phyloP scores from a whole-genome alignment of 2,329 filamentous ascomycete genomes.

The Grosmannia clavigera region DNA sequence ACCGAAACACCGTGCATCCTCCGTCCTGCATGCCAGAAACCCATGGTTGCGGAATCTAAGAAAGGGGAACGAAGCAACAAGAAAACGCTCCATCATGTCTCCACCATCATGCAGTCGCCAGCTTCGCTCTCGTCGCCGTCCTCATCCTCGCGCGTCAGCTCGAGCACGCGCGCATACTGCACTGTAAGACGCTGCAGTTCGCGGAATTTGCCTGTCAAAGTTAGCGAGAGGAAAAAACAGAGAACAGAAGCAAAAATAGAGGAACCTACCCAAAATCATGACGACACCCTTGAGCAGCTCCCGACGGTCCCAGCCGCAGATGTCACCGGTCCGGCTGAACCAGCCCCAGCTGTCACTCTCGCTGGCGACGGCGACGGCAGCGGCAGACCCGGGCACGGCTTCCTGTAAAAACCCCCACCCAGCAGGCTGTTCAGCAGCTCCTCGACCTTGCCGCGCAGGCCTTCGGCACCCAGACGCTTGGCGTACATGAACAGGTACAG shows the following conservation, averaged over 20 bases:
- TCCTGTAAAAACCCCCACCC: slow-evolving; percentile 57
- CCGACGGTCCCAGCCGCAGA: slow-evolving; percentile 85
- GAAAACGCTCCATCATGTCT: slow-evolving; percentile 2
- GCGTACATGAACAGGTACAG: slow-evolving; percentile 97
- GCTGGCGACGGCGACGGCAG: background rate
- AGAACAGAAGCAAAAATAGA: background rate
- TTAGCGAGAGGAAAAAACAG: slow-evolving; percentile 17
- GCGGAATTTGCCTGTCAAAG: slow-evolving; percentile 68
- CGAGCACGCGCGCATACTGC: slow-evolving; percentile 78
- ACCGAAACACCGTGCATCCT: background rate
- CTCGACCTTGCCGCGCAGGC: slow-evolving; percentile 76
- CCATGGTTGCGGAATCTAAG: background rate
- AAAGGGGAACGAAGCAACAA: background rate
- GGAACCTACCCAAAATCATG: slow-evolving; percentile 69
- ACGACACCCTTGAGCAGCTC: slow-evolving; percentile 85
- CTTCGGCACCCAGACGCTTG: slow-evolving; percentile 86
- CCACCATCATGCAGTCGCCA: slow-evolving; percentile 10
- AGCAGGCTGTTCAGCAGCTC: slow-evolving; percentile 76
- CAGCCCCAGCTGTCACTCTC: slow-evolving; percentile 35
- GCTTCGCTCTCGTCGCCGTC: slow-evolving; percentile 14
- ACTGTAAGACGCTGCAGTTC: slow-evolving; percentile 91
- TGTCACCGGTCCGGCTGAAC: slow-evolving; percentile 53
- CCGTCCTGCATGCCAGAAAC: background rate
- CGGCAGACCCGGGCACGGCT: slow-evolving; percentile 22
- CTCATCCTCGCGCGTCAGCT: slow-evolving; percentile 39